Evolutionary conservation across 257 asterid genomes (phyloP).

Genomic region (Jacaranda copaia): DNA sequence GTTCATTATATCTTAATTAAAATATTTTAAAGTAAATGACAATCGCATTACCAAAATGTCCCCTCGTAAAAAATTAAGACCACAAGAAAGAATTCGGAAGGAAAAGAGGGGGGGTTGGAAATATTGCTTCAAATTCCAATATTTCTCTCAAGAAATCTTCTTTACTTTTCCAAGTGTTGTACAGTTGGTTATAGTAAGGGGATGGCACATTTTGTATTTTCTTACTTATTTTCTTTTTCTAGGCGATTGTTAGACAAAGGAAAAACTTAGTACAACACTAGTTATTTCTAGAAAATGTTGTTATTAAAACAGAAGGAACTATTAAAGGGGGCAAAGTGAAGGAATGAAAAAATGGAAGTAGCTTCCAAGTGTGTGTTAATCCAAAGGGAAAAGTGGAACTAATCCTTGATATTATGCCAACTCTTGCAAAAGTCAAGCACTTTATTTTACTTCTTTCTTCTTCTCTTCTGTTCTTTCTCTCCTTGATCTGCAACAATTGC

Average conservation of each 20-base stretch:
- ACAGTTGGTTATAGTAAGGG: too few species aligned
- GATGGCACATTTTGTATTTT: too few species aligned
- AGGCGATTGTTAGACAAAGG: too few species aligned
- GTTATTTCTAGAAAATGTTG: neutral
- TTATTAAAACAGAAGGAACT: neutral
- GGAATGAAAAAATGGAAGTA: neutral
- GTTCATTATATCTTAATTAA: neutral
- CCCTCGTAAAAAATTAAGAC: too few species aligned
- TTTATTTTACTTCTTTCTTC: neutral
- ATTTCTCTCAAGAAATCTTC: too few species aligned
- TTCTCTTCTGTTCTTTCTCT: constrained; percentile 1
- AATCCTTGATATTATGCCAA: constrained; percentile 8
- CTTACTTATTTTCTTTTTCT: too few species aligned
- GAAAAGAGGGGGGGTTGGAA: too few species aligned
- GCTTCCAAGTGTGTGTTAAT: neutral
- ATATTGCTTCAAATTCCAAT: too few species aligned
- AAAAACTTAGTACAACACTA: neutral
- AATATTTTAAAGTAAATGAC: too few species aligned
- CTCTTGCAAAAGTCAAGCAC: constrained; percentile 16
- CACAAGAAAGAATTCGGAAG: too few species aligned
- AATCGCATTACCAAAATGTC: too few species aligned
- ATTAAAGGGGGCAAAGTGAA: constrained; percentile 7
- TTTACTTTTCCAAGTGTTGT: too few species aligned
- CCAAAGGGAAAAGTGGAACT: neutral
- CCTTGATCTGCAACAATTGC: neutral